These are phyloP conservation scores for Trifolium subterraneum DNA, from an alignment of 306 rosid genomes.

Conservation along the genomic window DNA sequence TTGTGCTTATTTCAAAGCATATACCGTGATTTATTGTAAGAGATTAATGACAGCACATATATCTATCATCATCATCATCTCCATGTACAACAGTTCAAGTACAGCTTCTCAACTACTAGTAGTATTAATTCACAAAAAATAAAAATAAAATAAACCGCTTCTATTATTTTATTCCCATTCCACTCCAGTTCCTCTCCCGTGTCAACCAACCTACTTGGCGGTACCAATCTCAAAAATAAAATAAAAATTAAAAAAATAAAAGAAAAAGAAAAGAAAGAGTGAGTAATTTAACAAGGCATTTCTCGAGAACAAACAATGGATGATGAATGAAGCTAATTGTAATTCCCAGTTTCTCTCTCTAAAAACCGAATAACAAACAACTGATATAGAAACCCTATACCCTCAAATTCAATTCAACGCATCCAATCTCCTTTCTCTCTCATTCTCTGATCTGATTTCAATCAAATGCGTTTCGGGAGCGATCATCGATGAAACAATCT, in stretches of 20 bases:
- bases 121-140: too few relatives aligned
- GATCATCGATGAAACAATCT: slow-evolving; percentile 75
- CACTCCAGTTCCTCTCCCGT: background rate
- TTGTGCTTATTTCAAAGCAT: too few relatives aligned
- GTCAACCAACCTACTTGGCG: slow-evolving; percentile 27
- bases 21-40: too few relatives aligned
- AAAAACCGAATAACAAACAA: slow-evolving; percentile 38
- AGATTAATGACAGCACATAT: background rate
- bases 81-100: background rate
- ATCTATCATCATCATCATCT: background rate
- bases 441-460: slow-evolving; percentile 51
- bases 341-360: slow-evolving; percentile 39
- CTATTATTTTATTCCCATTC: background rate
- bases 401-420: slow-evolving; percentile 51
- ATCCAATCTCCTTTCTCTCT: slow-evolving; percentile 41
- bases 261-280: background rate
- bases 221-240: slow-evolving; percentile 30
- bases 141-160: too few relatives aligned
- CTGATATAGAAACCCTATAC: slow-evolving; percentile 55
- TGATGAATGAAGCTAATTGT: slow-evolving; percentile 43
- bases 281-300: slow-evolving; percentile 2
- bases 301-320: slow-evolving; percentile 58
- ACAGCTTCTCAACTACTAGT: background rate
- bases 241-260: background rate
- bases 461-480: slow-evolving; percentile 58